Base-by-base conservation (phyloP, 2,329 filamentous ascomycete genomes). In the Juglanconis sp. region DNA sequence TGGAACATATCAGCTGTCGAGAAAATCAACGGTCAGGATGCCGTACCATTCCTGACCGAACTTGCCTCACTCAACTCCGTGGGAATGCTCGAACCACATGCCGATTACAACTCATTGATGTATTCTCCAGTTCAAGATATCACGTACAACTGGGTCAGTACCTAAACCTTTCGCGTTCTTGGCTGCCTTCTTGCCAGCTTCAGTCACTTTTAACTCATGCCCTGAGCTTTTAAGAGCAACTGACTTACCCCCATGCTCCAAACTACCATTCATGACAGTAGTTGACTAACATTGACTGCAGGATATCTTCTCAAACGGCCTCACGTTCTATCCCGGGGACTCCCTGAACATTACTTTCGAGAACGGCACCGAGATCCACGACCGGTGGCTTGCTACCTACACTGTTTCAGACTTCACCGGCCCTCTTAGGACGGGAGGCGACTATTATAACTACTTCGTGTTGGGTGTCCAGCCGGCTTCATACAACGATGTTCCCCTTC, bases 381-480 rank as follows among this genome's bases (percentile, higher is more conserved):
- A 57, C 30, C 48, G n/a, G 5, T 68, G 61, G 56, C 30, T 65
- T 8, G 60, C 65, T 9, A 15, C 63, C 46, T 62, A 66, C 59
- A 61, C 56, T 42, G 54, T 63, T 35, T 53, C 44, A 30, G 53
- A 60, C 1, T 46, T 52, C 36, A 68, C 68, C 1, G 67, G 67
- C 3, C 72, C 74, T 1, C 62, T 79, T 1, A 71, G 69, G 4
- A 78, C 74, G 2, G 74, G 70, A 1, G 75, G 74, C 1, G 76
- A 78, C 60, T 76, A 77, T 55, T 79, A 76, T 67, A 76, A 78
- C 59, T 77, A 73, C 65, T 78, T 78, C 38, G 76, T 79, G 1
- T 56, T 70, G 4, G 68, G 68, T 2, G 59, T 66, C 32, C 49
- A 58, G n/a, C 68, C 68, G 0, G 62, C 63, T 1, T 62, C 63